Percentiles rank a stretch among this genome's conserved stretches.
Conservation (phyloP, 768 basidiomycete genomes). For the Termitomyces sp. region DNA sequence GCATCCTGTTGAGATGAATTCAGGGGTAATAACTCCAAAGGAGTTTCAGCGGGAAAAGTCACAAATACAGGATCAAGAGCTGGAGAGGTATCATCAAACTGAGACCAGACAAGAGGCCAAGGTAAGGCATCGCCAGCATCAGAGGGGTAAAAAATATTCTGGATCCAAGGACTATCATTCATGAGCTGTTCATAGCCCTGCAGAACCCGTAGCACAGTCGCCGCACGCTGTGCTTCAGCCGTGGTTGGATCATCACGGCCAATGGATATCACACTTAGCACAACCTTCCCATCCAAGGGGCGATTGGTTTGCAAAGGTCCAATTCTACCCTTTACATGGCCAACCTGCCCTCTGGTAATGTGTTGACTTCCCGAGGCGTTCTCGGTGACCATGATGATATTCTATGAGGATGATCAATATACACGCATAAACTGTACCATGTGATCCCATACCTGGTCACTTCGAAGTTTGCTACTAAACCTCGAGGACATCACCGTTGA, state of each 20-base stretch:
- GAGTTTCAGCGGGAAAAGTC: background rate
- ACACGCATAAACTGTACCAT: background rate
- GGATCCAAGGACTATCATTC: conserved; percentile 42
- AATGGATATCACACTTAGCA: conserved; percentile 38
- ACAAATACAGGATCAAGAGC: background rate
- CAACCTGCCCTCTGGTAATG: conserved; percentile 28
- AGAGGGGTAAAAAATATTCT: conserved; percentile 42
- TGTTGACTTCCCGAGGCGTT: conserved; percentile 29
- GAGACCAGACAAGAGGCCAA: conserved; percentile 41
- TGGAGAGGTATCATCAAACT: background rate
- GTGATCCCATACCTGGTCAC: conserved; percentile 30
- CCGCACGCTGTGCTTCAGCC: conserved; percentile 49
- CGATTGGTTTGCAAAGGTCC: conserved; percentile 25
- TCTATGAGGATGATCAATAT: background rate
- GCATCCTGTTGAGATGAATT: conserved; percentile 47
- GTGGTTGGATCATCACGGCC: conserved; percentile 55
- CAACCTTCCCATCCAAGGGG: conserved; percentile 25
- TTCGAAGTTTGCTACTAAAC: conserved; percentile 32
- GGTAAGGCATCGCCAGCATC: conserved; percentile 18
- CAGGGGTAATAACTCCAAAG: conserved; percentile 19
- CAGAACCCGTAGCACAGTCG: conserved; percentile 36
- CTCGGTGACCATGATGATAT: conserved; percentile 2
- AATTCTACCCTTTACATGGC: conserved; percentile 17
- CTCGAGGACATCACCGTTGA: conserved; percentile 28
- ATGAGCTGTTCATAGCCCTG: conserved; percentile 34